phyloP scores from a whole-genome alignment of 139 green algal genomes.

The Chlamydomonas schloesseri region DNA sequence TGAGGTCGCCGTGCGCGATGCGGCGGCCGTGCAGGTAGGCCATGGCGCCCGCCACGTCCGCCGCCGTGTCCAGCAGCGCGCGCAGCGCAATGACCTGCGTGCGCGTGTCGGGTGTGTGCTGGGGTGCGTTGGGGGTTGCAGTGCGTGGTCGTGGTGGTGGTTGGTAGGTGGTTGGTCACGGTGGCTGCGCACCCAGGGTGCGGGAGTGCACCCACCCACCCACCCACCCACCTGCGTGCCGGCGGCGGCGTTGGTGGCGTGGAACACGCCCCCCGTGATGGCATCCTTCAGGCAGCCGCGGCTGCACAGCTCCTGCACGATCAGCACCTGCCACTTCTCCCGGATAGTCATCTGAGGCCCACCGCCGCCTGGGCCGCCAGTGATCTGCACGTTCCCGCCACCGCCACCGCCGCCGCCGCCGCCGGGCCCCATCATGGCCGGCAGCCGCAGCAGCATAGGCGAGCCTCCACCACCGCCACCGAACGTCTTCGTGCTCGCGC shows the following conservation, averaged over 20 bases:
- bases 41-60: slow-evolving; percentile 70
- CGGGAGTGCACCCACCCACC: neutral
- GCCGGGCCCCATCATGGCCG: neutral
- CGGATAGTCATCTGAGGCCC: neutral
- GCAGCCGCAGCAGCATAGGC: neutral
- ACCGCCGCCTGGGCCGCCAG: neutral
- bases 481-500: too few species aligned
- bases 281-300: slow-evolving; percentile 24
- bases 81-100: slow-evolving; percentile 35
- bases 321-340: slow-evolving; percentile 35
- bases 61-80: slow-evolving; percentile 46
- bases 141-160: too few species aligned
- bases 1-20: slow-evolving; percentile 80
- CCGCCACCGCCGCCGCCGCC: too few species aligned
- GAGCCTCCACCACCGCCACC: too few species aligned
- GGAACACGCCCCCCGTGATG: slow-evolving; percentile 13
- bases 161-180: too few species aligned
- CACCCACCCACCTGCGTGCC: slow-evolving; percentile 28
- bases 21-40: slow-evolving; percentile 69
- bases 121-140: neutral
- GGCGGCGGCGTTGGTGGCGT: neutral
- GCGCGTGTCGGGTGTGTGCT: too few species aligned
- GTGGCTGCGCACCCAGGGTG: too few species aligned
- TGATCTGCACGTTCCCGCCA: too few species aligned
- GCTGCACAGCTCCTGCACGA: slow-evolving; percentile 45